These are phyloP conservation scores for Kodamaea jinghongensis DNA, from an alignment of 805 yeast species.

Conservation along the genomic window DNA sequence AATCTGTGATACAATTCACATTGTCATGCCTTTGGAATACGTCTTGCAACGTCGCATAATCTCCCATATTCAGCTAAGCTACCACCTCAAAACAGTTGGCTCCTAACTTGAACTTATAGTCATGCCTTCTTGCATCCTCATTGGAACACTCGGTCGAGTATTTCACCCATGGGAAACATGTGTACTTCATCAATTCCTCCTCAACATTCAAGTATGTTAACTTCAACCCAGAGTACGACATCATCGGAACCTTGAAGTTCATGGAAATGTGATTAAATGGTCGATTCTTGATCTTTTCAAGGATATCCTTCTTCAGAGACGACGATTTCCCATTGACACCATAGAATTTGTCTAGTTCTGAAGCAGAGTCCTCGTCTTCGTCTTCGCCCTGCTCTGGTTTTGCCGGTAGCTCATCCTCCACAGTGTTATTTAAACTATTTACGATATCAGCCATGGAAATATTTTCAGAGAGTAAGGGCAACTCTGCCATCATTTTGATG, in stretches of 20 bases:
- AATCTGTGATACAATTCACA: no score
- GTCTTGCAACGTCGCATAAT: no score
- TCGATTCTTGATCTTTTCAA: constrained; percentile 12
- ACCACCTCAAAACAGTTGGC: constrained; percentile 16
- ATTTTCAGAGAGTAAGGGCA: constrained; percentile 26
- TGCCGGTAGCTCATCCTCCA: not conserved
- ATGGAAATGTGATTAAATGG: constrained; percentile 25
- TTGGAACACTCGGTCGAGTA: constrained; percentile 34
- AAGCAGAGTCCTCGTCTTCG: constrained; percentile 12
- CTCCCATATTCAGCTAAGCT: no score
- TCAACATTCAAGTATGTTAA: constrained; percentile 64
- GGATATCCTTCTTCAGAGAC: constrained; percentile 23
- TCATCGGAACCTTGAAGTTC: constrained; percentile 40
- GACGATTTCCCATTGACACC: constrained; percentile 37
- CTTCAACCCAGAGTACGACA: constrained; percentile 63
- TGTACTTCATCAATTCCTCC: constrained; percentile 58
- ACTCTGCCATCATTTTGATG: constrained; percentile 57
- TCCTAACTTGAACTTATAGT: constrained; percentile 25
- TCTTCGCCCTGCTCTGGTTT: not conserved
- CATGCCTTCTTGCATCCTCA: constrained; percentile 4
- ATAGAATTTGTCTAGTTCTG: constrained; percentile 24
- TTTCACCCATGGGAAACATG: constrained; percentile 79
- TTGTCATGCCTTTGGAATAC: no score
- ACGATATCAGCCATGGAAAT: constrained; percentile 11
- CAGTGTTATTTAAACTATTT: constrained; percentile 13